phyloP scores from a whole-genome alignment of 2,329 filamentous ascomycete genomes.

The Colletotrichum sidae region DNA sequence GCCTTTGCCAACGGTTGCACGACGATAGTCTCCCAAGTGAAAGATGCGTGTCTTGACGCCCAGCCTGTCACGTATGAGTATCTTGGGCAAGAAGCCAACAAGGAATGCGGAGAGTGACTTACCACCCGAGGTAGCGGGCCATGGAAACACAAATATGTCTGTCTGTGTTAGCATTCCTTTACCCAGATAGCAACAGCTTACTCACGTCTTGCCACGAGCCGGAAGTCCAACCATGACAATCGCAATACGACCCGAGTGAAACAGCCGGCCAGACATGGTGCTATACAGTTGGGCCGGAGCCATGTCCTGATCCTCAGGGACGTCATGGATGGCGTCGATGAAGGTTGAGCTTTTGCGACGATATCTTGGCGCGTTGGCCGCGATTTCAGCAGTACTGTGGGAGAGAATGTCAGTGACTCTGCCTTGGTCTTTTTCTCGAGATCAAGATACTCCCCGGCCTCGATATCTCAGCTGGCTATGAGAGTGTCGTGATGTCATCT shows the following conservation, averaged over 20 bases:
- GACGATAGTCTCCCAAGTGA: slow-evolving; percentile 94
- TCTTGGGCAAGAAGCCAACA: slow-evolving; percentile 37
- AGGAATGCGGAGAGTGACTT: slow-evolving; percentile 42
- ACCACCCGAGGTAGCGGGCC: slow-evolving; percentile 93
- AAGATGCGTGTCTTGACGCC: slow-evolving; percentile 99
- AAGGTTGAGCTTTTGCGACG: slow-evolving; percentile 94
- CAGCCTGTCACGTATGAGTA: slow-evolving; percentile 66
- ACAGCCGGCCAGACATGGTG: slow-evolving; percentile 95
- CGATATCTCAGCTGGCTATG: no score
- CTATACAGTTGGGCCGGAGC: slow-evolving; percentile 98
- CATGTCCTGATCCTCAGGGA: slow-evolving; percentile 83
- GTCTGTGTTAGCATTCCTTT: slow-evolving; percentile 12
- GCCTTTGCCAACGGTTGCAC: slow-evolving; percentile 86
- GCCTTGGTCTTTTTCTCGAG: no score
- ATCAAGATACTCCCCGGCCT: no score
- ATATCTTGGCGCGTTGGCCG: slow-evolving; percentile 89
- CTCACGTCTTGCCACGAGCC: slow-evolving; percentile 92
- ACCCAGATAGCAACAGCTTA: slow-evolving; percentile 33
- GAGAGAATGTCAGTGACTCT: slow-evolving; percentile 43
- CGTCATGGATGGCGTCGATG: slow-evolving; percentile 96
- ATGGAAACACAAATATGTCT: slow-evolving; percentile 96
- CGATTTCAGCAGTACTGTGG: slow-evolving; percentile 86
- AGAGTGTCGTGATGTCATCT: no score
- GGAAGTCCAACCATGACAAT: slow-evolving; percentile 97
- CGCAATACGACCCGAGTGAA: slow-evolving; percentile 96